Percentiles rank a stretch among this genome's conserved stretches.
These are phyloP conservation scores for Prunus kanzakura DNA, from an alignment of 306 rosid species.

Conservation along the genomic window DNA sequence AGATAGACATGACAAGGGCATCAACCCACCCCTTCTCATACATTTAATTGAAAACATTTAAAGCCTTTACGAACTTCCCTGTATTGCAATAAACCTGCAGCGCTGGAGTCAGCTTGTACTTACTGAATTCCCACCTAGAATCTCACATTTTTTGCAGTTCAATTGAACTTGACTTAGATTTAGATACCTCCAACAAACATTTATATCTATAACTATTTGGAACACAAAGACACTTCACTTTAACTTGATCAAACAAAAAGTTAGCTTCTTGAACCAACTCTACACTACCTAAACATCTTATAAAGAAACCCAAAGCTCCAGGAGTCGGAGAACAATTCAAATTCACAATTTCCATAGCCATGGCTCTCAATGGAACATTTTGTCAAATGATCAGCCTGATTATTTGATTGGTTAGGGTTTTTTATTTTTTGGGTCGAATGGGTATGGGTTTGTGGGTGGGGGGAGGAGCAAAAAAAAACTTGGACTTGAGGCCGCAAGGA, in stretches of 20 bases:
- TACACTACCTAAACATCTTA: conserved; percentile 52
- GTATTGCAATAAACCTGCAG: conserved; percentile 55
- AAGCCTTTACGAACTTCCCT: conserved; percentile 53
- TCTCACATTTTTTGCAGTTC: conserved; percentile 54
- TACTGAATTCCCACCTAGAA: conserved; percentile 49
- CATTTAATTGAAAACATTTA: conserved; percentile 49
- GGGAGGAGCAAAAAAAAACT: no score
- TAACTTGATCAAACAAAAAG: conserved; percentile 58
- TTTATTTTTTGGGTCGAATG: no score
- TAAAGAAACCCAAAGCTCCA: conserved; percentile 65
- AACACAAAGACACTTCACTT: conserved; percentile 50
- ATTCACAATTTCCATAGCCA: conserved; percentile 37
- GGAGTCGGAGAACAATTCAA: conserved; percentile 60
- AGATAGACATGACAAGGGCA: conserved; percentile 44
- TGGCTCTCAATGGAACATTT: conserved; percentile 31
- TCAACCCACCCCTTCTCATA: conserved; percentile 60
- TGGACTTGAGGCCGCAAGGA: no score
- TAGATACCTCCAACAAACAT: conserved; percentile 66
- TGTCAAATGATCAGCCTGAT: conserved; percentile 15
- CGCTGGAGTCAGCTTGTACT: conserved; percentile 53
- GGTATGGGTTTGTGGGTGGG: no score
- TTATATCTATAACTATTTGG: conserved; percentile 60
- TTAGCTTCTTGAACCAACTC: conserved; percentile 60
- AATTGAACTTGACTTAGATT: conserved; percentile 31
- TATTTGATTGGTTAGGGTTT: no score